Conservation (phyloP, 1,139 yeast species). For the Yamadazyma mexicana region DNA sequence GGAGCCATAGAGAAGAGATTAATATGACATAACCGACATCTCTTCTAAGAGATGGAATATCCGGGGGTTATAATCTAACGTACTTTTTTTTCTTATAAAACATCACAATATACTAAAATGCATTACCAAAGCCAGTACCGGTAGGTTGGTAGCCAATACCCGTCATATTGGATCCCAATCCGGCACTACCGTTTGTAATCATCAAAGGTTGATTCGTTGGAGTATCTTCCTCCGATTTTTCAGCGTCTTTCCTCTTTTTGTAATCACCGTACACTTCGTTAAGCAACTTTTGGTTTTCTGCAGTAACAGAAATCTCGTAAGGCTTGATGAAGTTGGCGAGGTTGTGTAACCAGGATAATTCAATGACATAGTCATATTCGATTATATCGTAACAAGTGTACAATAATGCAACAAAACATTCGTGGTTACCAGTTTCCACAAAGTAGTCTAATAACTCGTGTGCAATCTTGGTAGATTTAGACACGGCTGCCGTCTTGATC, state of each 20-base stretch:
- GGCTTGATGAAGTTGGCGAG: conserved; percentile 83
- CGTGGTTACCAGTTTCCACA: conserved; percentile 96
- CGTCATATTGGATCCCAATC: conserved; percentile 22
- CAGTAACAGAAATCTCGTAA: conserved; percentile 77
- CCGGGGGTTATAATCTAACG: too few relatives aligned
- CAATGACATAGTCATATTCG: conserved; percentile 81
- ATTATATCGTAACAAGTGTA: conserved; percentile 83
- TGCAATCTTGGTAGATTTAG: conserved; percentile 77
- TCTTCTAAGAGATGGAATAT: too few relatives aligned
- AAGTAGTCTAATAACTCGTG: conserved; percentile 88
- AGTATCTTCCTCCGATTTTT: conserved; percentile 49
- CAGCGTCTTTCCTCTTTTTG: conserved; percentile 66
- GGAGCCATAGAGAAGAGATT: too few relatives aligned
- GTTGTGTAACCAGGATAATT: conserved; percentile 86
- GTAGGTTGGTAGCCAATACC: conserved; percentile 63
- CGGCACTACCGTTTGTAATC: conserved; percentile 59
- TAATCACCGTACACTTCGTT: conserved; percentile 69
- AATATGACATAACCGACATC: too few relatives aligned
- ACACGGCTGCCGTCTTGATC: conserved; percentile 86
- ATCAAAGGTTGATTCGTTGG: conserved; percentile 55
- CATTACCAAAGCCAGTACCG: conserved; percentile 68
- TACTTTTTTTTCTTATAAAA: conserved; percentile 1
- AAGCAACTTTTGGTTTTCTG: conserved; percentile 72
- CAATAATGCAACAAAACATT: conserved; percentile 88
- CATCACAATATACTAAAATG: conserved; percentile 24